Evolutionary conservation across 192 early-diverging fungal genomes (phyloP), one percentile per base, ranked within the genome.

Genomic region (Entomortierella parvispora): DNA sequence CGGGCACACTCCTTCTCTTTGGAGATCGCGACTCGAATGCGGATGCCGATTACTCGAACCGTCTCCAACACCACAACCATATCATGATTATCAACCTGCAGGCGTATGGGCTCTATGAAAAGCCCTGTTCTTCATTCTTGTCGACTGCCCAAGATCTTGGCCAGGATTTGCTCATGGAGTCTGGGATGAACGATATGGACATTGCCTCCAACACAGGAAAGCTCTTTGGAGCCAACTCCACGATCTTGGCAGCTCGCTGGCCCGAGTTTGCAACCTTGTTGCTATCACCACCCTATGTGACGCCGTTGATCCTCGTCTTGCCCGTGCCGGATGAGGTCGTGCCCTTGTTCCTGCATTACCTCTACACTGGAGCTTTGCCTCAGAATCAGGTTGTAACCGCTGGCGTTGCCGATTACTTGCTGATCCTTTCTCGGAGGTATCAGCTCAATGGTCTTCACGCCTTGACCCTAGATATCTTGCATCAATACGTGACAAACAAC

Each of bases 61-160:
- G 72, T 32, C 67, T 58, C 48, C 72, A 77, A 37, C 72, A 62
- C 40, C 60, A 77, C 34, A 32, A 62, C 33, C 72, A 77, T 33
- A 25, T 77, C 12, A 68, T 68, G 60, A 77, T 62, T 52, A 47
- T 77, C 32, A 68, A 77, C 47, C 33, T 77, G 18, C 72, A 77
- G 25, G 65, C 65, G n/a, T 77, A 68, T 20, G 72, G 72, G n/a
- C 57, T 77, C 14, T 77, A 77, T n/a, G 72, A 77, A 31, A 51
- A 52, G 17, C 72, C 65, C 23, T 29, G 67, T 11, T 65, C 72
- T 4, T 77, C 72, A 15, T 77, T 68, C 45, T 26, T 46, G 28
- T 28, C 60, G 25, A 47, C 54, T 25, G 72, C 72, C 10, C 72
- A 77, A 42, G 72, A 77, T 22, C 42, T 77, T 20, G 72, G 72